These are phyloP conservation scores for Aureobasidium vineae DNA, from an alignment of 2,329 filamentous ascomycete genomes.

Conservation along the genomic window DNA sequence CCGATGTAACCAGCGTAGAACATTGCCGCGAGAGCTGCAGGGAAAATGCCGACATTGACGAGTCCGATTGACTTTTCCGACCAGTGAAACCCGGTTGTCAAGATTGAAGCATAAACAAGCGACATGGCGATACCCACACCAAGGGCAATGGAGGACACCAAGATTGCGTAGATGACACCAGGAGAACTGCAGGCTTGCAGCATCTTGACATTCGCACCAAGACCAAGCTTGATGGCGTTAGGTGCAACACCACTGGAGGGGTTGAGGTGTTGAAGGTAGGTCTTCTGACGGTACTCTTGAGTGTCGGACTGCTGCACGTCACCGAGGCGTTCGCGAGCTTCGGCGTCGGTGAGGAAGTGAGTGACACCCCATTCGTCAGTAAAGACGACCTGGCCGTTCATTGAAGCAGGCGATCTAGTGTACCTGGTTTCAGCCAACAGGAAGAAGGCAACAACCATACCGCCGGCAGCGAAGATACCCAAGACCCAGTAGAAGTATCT, in stretches of 20 bases:
- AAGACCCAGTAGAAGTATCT: slow-evolving; percentile 48
- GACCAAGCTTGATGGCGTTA: slow-evolving; percentile 28
- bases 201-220: slow-evolving; percentile 36
- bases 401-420: slow-evolving; percentile 37
- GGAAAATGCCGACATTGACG: slow-evolving; percentile 34
- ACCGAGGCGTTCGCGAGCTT: slow-evolving; percentile 33
- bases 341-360: slow-evolving; percentile 36
- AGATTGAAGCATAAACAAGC: slow-evolving; percentile 42
- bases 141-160: slow-evolving; percentile 42
- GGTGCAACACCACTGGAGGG: slow-evolving; percentile 26
- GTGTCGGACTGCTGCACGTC: slow-evolving; percentile 23
- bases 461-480: slow-evolving; percentile 39
- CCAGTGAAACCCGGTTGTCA: slow-evolving; percentile 40
- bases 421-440: slow-evolving; percentile 45
- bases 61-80: slow-evolving; percentile 31
- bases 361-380: slow-evolving; percentile 46
- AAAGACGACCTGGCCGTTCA: slow-evolving; percentile 40
- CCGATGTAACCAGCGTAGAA: slow-evolving; percentile 33
- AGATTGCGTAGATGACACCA: slow-evolving; percentile 42
- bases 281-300: slow-evolving; percentile 20
- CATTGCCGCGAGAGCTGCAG: slow-evolving; percentile 32
- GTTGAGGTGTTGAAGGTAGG: slow-evolving; percentile 29
- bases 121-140: slow-evolving; percentile 43
- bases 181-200: slow-evolving; percentile 40
- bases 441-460: slow-evolving; percentile 43